Evolutionary conservation across 2,329 filamentous ascomycete genomes (phyloP), one percentile per base, ranked within the genome.

Genomic region (Penicillium sp.): DNA sequence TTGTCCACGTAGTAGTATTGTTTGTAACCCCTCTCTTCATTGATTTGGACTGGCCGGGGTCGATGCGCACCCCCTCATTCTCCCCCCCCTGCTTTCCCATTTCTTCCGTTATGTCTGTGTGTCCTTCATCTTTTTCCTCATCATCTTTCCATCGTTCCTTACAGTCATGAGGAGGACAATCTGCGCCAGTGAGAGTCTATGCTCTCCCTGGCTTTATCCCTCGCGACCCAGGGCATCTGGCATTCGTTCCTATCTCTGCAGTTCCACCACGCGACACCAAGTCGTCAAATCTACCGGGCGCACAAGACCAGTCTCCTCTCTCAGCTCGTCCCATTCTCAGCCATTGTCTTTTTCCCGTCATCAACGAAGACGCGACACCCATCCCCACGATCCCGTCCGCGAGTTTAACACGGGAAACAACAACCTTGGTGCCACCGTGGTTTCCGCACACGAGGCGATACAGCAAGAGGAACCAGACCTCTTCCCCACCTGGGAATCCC

Each of bases 131-230:
- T n/a, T 54, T 24, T 10, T 37, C 18, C 24, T 27, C 24, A 27
- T 22, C 18, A 19, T 46, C 39, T 22, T 14, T 35, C 18, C 14
- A 18, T n/a, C 41, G 6, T 40, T n/a, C 31, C 31, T 36, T 6
- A 13, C 41, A 41, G 50, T 55, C 41, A 72, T 74, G 73, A 65
- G 66, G 58, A 64, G 63, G 50, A 59, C 68, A 54, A 50, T 64
- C 40, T 54, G 66, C 39, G 55, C 61, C 6, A 56, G 70, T 40
- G 71, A 73, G 69, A 66, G 66, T 47, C 51, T 71, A 36, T 56
- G 66, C 64, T 70, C 71, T 69, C 68, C 62, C 51, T 65, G 66
- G 61, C 58, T 65, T 49, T 60, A 63, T 56, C 64, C 63, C 36
- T 68, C 69, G 55, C 71, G 64, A 60, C 59, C 59, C 58, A 60